Evolutionary conservation across 2,329 filamentous ascomycete species (phyloP).

Genomic region (Aspergillus texensis): DNA sequence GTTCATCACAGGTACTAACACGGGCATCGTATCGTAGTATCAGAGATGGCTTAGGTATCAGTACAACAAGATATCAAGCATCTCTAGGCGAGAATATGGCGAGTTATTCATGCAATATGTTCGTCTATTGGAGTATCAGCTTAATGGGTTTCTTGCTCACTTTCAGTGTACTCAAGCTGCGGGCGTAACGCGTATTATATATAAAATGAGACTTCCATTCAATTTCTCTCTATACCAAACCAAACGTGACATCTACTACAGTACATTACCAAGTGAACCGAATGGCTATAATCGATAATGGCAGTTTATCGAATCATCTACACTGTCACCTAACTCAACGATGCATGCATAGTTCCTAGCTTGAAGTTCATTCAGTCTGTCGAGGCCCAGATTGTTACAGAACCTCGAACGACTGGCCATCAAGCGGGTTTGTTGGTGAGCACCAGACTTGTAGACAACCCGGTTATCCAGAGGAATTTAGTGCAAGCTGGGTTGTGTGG

Average conservation of each 20-base stretch:
- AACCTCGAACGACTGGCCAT: too few relatives aligned
- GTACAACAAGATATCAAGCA: neutral
- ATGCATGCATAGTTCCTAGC: too few relatives aligned
- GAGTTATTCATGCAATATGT: neutral
- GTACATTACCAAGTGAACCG: neutral
- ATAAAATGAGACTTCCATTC: neutral
- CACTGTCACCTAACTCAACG: too few relatives aligned
- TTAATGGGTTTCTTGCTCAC: neutral
- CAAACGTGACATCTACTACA: neutral
- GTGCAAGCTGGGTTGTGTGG: too few relatives aligned
- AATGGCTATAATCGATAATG: too few relatives aligned
- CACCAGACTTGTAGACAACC: too few relatives aligned
- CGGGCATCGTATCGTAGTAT: neutral
- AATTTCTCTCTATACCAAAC: neutral
- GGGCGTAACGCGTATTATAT: neutral
- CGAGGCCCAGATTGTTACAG: too few relatives aligned
- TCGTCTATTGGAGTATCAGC: neutral
- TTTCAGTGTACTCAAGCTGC: neutral
- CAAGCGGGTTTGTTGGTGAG: too few relatives aligned
- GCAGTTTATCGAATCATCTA: too few relatives aligned
- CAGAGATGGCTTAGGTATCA: neutral
- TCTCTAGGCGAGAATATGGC: neutral
- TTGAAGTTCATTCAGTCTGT: too few relatives aligned
- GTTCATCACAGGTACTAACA: neutral
- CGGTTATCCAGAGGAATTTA: too few relatives aligned